Evolutionary conservation across 257 asterid genomes (phyloP).

Genomic region (Solanum megistacrolobum): DNA sequence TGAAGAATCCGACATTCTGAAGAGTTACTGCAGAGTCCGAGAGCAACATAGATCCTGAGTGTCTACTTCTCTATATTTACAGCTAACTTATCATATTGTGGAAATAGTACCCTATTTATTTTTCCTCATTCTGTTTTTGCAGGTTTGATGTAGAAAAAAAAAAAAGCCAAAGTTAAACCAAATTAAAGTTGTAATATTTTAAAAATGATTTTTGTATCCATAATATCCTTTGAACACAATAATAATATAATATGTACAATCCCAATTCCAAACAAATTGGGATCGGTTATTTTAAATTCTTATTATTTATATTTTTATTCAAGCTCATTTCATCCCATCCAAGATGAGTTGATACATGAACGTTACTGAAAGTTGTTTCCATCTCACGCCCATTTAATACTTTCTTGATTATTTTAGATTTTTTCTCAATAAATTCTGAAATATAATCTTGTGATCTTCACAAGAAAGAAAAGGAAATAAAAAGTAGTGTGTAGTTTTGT

Average conservation of each 20-base stretch:
- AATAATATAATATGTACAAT: accelerated
- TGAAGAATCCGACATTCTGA: neutral
- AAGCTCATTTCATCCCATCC: neutral
- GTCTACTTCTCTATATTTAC: neutral
- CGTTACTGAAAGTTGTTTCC: neutral
- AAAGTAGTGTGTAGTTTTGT: neutral
- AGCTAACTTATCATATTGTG: neutral
- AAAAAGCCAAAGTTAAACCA: neutral
- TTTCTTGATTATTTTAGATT: neutral
- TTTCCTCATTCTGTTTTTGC: neutral
- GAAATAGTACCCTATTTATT: neutral
- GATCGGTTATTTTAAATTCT: neutral
- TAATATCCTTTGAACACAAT: neutral
- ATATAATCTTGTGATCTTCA: neutral
- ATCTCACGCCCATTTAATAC: neutral
- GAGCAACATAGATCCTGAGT: neutral
- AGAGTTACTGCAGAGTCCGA: neutral
- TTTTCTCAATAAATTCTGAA: neutral
- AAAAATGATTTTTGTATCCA: neutral
- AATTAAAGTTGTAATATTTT: neutral
- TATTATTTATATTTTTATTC: neutral
- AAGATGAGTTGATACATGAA: too few relatives aligned
- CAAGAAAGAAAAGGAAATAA: neutral
- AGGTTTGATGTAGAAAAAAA: neutral
- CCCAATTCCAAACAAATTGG: neutral